These are phyloP conservation scores for Isoetes taiwanensis DNA, from an alignment of 75 land plant genomes.

Conservation along the genomic window DNA sequence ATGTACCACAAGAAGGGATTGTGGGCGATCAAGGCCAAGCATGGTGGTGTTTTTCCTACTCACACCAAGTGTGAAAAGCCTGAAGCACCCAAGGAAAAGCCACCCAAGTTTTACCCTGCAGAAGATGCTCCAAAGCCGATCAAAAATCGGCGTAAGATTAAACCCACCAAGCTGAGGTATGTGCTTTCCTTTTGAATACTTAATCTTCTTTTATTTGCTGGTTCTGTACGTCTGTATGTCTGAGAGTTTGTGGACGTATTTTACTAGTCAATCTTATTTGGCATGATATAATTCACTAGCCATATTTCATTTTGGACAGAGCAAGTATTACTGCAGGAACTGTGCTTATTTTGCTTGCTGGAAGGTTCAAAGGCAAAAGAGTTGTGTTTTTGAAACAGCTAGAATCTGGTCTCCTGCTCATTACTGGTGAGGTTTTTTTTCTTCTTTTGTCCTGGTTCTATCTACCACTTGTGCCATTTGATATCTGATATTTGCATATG, in stretches of 20 bases:
- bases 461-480: neutral
- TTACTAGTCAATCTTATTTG: too few species aligned
- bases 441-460: neutral
- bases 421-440: slow-evolving; percentile 29
- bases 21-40: slow-evolving; percentile 75
- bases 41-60: slow-evolving; percentile 52
- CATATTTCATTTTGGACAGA: slow-evolving; percentile 12
- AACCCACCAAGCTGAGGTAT: slow-evolving; percentile 68
- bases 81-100: slow-evolving; percentile 14
- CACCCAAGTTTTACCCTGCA: slow-evolving; percentile 71
- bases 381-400: slow-evolving; percentile 49
- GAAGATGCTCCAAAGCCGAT: slow-evolving; percentile 57
- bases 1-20: slow-evolving; percentile 78
- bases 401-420: slow-evolving; percentile 28
- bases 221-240: too few species aligned
- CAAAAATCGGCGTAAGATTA: slow-evolving; percentile 32
- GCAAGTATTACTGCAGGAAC: slow-evolving; percentile 45
- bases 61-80: slow-evolving; percentile 24
- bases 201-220: too few species aligned
- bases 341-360: slow-evolving; percentile 38
- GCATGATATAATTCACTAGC: too few species aligned
- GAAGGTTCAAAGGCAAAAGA: slow-evolving; percentile 51
- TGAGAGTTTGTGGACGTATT: too few species aligned
- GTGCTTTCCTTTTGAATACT: too few species aligned
- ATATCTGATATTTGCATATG: neutral